Evolutionary conservation across 1,284 basidiomycete species (phyloP).

Genomic region (Ustilago nuda): DNA sequence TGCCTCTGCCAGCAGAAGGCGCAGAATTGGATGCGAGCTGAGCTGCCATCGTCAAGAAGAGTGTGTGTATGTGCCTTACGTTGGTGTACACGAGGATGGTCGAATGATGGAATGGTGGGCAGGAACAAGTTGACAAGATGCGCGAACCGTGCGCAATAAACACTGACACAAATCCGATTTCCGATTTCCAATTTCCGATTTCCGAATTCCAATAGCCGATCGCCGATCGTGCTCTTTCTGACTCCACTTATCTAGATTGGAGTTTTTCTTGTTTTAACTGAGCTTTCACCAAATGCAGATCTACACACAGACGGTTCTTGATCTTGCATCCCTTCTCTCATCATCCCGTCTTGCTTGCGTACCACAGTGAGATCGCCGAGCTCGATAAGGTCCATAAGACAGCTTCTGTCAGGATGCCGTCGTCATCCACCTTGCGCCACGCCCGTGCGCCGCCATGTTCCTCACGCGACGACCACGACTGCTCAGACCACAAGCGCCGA

Average conservation of each 20-base stretch:
- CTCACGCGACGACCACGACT: conserved; percentile 20
- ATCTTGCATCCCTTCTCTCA: not conserved
- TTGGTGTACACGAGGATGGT: not conserved
- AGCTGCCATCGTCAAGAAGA: conserved; percentile 18
- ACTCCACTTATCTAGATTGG: conserved; percentile 5
- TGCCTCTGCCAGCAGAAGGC: conserved; percentile 21
- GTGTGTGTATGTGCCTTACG: not conserved
- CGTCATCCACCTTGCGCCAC: conserved; percentile 27
- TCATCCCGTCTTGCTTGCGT: not conserved
- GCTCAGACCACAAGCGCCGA: conserved; percentile 27
- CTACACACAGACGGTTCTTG: not conserved
- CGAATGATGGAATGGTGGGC: not conserved
- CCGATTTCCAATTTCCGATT: not conserved
- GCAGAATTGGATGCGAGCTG: conserved; percentile 17
- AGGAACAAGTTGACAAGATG: conserved; percentile 9
- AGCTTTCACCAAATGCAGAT: not conserved
- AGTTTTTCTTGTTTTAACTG: conserved; percentile 3
- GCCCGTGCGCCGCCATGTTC: conserved; percentile 22
- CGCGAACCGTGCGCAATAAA: not conserved
- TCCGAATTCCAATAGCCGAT: conserved; percentile 11
- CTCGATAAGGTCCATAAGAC: no score
- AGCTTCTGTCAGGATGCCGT: conserved; percentile 15
- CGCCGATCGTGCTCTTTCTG: conserved; percentile 17
- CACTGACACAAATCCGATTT: not conserved
- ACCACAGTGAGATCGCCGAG: not conserved